Evolutionary conservation across 371 early-diverging fungal species (phyloP), one percentile per base, ranked within the genome.

Genomic region (Lichtheimia ramosa): DNA sequence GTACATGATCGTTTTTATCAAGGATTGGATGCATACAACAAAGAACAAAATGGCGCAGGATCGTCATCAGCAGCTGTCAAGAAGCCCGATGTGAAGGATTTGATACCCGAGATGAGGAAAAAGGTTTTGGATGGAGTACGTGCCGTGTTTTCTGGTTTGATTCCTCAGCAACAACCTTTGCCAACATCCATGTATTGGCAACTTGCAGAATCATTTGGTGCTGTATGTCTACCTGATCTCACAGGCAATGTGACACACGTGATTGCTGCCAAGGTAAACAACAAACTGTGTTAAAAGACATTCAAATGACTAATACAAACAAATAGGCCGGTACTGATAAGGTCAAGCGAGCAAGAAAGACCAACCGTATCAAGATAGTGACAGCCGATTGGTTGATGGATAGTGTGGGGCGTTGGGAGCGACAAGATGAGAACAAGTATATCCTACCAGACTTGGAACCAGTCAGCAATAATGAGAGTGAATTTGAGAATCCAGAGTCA

Each of bases 221-320:
- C 91, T 0, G 59, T 62, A 24, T 92, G 92, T 57, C 75, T 74
- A 0, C 64, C 61, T 0, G 83, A 88, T 3, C 58, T 91, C 41
- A 73, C 71, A n/a, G 67, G 71, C 0, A 68, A 78, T 16, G 83
- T 88, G 20, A 93, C 95, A 0, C 95, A 94, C 62, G 70, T 94
- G 4, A 81, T 94, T 27, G 90, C 92, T 14, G 81, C 82, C n/a
- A 85, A 87, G 74, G 90, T 62, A 52, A 51, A 48, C 43, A 58
- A 10, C 34, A 34, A 42, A 28, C 15, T 23, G 3, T 10, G 21
- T n/a, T 1, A 13, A 15, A 20, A 34, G 10, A 5, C 16, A 43
- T 3, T 4, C 24, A 28, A 16, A 3, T 12, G 24, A 48, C 34
- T 28, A 14, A 48, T 3, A n/a, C 14, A 16, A 8, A 23, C 12